Evolutionary conservation across 768 basidiomycete genomes (phyloP).

Genomic region (Mycena amicta): DNA sequence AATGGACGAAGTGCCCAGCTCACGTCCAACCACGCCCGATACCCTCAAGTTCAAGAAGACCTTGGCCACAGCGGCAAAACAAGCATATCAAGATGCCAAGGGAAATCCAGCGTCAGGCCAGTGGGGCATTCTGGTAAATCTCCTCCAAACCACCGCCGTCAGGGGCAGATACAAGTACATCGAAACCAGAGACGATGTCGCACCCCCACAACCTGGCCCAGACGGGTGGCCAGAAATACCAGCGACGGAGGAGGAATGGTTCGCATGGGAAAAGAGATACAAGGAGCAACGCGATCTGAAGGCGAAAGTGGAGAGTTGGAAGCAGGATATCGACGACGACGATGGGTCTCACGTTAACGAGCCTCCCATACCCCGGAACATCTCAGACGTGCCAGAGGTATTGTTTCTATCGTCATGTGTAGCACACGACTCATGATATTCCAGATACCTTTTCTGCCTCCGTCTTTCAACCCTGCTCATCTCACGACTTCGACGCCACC

Average conservation of each 20-base stretch:
- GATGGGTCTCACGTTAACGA: background rate
- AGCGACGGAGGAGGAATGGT: constrained; percentile 52
- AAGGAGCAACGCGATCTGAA: constrained; percentile 28
- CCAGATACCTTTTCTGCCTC: constrained; percentile 50
- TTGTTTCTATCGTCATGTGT: background rate
- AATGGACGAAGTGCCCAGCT: constrained; percentile 14
- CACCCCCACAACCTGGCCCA: constrained; percentile 24
- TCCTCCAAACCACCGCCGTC: constrained; percentile 44
- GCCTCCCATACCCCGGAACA: constrained; percentile 5
- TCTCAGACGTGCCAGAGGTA: constrained; percentile 33
- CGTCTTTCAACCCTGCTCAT: constrained; percentile 57
- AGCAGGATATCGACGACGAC: constrained; percentile 8
- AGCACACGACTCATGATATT: constrained; percentile 9
- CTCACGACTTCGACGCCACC: constrained; percentile 57
- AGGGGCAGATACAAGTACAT: constrained; percentile 39
- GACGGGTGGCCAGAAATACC: constrained; percentile 40
- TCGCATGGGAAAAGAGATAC: constrained; percentile 40
- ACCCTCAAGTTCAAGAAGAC: constrained; percentile 27
- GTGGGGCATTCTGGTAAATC: constrained; percentile 46
- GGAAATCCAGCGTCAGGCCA: constrained; percentile 46
- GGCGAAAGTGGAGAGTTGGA: constrained; percentile 25
- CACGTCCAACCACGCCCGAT: constrained; percentile 7
- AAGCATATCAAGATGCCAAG: constrained; percentile 37
- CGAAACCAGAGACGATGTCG: constrained; percentile 26
- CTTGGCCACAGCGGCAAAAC: constrained; percentile 35